phyloP scores from a whole-genome alignment of 2,329 filamentous ascomycete species.

The Fusarium napiforme region DNA sequence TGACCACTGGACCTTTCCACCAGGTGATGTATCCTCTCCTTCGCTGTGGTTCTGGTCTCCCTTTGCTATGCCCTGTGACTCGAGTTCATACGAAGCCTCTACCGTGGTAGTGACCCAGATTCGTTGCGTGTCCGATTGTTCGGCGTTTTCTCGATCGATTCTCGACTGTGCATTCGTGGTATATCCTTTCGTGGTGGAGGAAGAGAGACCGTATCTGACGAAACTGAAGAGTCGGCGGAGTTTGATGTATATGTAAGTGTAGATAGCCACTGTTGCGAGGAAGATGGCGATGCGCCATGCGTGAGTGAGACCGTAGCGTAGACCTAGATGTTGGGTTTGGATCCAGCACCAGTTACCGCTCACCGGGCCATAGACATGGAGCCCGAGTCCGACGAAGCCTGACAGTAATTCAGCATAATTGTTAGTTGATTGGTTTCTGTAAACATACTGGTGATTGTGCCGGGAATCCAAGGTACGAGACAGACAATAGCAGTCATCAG shows the following conservation, averaged over 20 bases:
- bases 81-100: background rate
- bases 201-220: background rate
- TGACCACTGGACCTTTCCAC: background rate
- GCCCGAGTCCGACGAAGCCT: background rate
- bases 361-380: background rate
- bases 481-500: background rate
- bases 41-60: background rate
- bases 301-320: background rate
- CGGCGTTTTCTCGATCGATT: background rate
- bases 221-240: background rate
- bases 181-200: background rate
- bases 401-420: accelerated
- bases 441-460: background rate
- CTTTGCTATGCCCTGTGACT: background rate
- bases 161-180: background rate
- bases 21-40: background rate
- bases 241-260: background rate
- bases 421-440: accelerated
- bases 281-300: background rate
- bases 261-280: background rate
- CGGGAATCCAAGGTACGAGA: background rate
- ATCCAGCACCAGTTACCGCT: slow-evolving; percentile 7
- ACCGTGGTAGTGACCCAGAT: background rate
- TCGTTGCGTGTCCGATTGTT: background rate
- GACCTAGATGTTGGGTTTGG: background rate